These are phyloP conservation scores for Trichoderma koningii DNA, from an alignment of 2,329 filamentous ascomycete genomes.

Conservation along the genomic window DNA sequence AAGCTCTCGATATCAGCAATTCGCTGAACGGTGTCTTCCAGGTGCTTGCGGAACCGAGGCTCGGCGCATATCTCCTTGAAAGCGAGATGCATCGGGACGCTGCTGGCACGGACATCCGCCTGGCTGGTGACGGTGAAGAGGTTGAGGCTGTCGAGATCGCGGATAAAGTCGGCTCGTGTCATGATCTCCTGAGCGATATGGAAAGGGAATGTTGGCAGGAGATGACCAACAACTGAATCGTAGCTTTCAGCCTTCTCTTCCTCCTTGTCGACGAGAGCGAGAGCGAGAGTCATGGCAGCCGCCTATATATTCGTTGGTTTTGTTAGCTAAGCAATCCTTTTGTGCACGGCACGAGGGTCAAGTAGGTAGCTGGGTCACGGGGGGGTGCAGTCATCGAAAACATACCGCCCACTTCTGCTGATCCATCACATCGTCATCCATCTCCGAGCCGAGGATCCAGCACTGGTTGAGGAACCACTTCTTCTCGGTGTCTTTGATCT, in stretches of 20 bases:
- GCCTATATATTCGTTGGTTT: conserved; percentile 51
- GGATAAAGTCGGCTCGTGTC: conserved; percentile 94
- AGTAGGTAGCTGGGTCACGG: too few relatives aligned
- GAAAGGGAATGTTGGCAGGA: conserved; percentile 77
- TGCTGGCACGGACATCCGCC: conserved; percentile 87
- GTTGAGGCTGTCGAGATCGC: conserved; percentile 88
- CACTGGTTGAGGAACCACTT: conserved; percentile 78
- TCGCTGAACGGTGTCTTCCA: conserved; percentile 79
- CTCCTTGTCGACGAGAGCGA: conserved; percentile 84
- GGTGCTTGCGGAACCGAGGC: conserved; percentile 76
- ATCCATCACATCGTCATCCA: conserved; percentile 98
- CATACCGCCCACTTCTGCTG: conserved; percentile 92
- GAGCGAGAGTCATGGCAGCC: conserved; percentile 89
- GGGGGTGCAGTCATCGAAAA: conserved; percentile 31
- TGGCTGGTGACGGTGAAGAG: conserved; percentile 90
- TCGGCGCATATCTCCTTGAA: conserved; percentile 80
- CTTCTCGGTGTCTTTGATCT: conserved; percentile 68
- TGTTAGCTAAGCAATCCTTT: neutral
- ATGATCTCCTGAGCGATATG: conserved; percentile 88
- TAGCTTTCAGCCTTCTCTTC: conserved; percentile 66
- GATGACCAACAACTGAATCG: conserved; percentile 66
- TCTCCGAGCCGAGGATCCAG: conserved; percentile 70
- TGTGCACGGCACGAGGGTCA: neutral
- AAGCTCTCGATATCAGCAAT: conserved; percentile 93
- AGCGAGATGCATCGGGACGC: conserved; percentile 92